These are phyloP conservation scores for Ustilago nuda DNA, from an alignment of 1,284 basidiomycete genomes.

Conservation along the genomic window DNA sequence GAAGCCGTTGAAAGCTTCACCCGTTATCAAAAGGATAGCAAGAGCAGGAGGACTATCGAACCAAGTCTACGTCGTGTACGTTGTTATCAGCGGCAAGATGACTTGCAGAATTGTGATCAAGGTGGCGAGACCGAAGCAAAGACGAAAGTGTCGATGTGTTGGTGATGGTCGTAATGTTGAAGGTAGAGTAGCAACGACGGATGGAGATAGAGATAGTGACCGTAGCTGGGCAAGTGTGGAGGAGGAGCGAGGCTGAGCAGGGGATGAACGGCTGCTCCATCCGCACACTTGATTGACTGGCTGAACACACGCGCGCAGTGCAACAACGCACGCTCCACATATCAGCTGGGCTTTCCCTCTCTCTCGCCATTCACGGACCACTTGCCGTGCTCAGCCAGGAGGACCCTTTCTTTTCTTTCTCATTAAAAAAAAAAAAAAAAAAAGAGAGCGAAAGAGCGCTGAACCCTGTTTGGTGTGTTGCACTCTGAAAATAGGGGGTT, in stretches of 20 bases:
- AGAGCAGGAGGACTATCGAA: background rate
- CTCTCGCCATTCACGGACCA: conserved; percentile 15
- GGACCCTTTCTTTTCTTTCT: conserved; percentile 8
- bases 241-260: conserved; percentile 13
- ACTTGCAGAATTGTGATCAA: background rate
- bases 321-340: conserved; percentile 5
- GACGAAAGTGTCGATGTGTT: background rate
- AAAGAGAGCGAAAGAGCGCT: background rate
- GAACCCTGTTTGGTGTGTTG: conserved; percentile 6
- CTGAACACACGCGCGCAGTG: conserved; percentile 12
- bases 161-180: conserved; percentile 3
- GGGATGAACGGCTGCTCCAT: conserved; percentile 6
- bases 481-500: too few relatives aligned
- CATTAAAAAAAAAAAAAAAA: background rate
- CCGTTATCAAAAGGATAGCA: background rate
- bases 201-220: background rate
- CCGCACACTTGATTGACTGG: background rate
- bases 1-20: background rate
- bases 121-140: background rate
- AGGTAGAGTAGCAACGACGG: background rate
- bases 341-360: conserved; percentile 6
- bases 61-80: background rate
- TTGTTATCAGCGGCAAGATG: background rate
- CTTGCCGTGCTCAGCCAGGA: conserved; percentile 3
- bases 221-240: conserved; percentile 3